Percentiles rank a stretch among this genome's conserved stretches.
Conservation (phyloP, 257 asterid species). For the Asclepias syriaca region DNA sequence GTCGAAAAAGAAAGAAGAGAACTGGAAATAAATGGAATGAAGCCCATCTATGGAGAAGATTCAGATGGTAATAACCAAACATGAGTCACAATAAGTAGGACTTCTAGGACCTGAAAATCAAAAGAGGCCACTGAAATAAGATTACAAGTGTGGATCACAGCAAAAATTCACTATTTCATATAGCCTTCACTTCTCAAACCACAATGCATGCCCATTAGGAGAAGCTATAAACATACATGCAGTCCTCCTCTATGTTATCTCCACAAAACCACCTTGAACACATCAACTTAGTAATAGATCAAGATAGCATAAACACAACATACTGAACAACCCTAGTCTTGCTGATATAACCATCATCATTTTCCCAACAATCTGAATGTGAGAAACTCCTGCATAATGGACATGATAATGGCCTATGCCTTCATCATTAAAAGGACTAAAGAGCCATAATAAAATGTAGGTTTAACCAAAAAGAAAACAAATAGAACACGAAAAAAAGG, state of each 20-base stretch:
- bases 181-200: neutral
- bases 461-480: neutral
- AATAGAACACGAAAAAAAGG: neutral
- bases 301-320: neutral
- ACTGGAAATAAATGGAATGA: neutral
- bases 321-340: neutral
- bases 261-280: neutral
- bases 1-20: neutral
- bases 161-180: neutral
- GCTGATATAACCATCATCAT: neutral
- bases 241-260: neutral
- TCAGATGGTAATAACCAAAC: neutral
- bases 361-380: neutral
- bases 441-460: neutral
- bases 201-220: neutral
- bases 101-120: neutral
- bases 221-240: neutral
- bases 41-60: neutral
- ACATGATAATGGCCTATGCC: neutral
- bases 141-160: neutral
- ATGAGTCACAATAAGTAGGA: neutral
- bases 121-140: neutral
- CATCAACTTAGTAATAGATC: neutral
- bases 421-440: neutral
- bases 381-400: neutral